A percentile compares a stretch with the other conserved stretches of the same genome.
Evolutionary conservation across 2,329 filamentous ascomycete genomes (phyloP).

Genomic region (Trichoderma semiorbis): DNA sequence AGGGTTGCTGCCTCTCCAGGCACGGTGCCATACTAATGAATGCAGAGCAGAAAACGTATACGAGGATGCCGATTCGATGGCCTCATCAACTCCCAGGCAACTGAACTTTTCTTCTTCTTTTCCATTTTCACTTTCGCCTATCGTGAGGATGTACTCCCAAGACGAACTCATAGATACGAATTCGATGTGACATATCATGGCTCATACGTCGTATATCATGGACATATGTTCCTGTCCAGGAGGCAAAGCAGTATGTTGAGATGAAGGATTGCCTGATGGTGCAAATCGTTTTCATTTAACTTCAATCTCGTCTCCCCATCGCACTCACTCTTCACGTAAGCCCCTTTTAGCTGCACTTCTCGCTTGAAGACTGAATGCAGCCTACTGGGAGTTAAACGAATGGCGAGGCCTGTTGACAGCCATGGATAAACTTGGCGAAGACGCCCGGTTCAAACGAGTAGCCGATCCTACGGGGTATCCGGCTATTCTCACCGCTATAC

Average conservation of each 20-base stretch:
- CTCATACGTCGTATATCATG: not conserved
- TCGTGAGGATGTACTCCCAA: not conserved
- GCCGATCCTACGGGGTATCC: not conserved
- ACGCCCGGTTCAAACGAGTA: not conserved
- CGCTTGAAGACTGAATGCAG: not conserved
- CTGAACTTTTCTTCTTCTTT: not conserved
- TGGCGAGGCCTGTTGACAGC: not conserved
- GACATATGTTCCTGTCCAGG: not conserved
- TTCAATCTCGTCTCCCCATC: not conserved
- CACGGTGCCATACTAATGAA: not conserved
- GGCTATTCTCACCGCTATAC: not conserved
- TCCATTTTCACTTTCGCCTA: not conserved
- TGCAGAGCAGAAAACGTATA: not conserved
- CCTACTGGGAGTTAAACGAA: not conserved
- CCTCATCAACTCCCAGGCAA: not conserved
- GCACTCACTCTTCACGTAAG: not conserved
- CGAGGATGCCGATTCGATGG: not conserved
- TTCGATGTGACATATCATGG: not conserved
- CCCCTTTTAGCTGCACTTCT: not conserved
- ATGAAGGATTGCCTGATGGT: fast-evolving
- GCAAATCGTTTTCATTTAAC: not conserved
- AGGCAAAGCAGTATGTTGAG: not conserved
- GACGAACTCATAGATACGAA: not conserved
- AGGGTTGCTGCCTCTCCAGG: not conserved
- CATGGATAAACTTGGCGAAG: not conserved